phyloP scores from a whole-genome alignment of 177 flowering plant species.

The Tripterygium wilfordii region DNA sequence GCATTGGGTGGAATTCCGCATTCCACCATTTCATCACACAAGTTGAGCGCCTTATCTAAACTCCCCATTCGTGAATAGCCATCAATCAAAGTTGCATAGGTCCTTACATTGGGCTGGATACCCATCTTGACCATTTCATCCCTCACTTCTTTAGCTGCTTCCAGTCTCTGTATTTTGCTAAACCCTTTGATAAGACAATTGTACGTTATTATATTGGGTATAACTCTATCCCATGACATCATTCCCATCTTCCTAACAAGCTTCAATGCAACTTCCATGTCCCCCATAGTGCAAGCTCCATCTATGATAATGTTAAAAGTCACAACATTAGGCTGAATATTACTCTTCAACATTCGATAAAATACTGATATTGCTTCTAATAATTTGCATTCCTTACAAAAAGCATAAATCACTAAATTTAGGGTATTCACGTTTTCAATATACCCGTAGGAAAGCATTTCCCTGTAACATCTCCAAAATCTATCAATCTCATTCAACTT shows the following conservation, averaged over 20 bases:
- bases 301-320: conserved; percentile 45
- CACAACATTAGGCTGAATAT: conserved; percentile 40
- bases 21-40: conserved; percentile 44
- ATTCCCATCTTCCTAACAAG: conserved; percentile 28
- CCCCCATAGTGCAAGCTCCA: conserved; percentile 34
- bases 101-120: conserved; percentile 32
- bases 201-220: conserved; percentile 36
- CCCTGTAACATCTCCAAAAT: conserved; percentile 38
- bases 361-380: conserved; percentile 30
- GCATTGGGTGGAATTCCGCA: conserved; percentile 33
- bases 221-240: conserved; percentile 30
- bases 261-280: conserved; percentile 27
- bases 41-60: conserved; percentile 29
- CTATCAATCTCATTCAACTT: conserved; percentile 23
- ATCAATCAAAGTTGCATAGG: conserved; percentile 43
- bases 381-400: conserved; percentile 35
- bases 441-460: conserved; percentile 36
- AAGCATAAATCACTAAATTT: conserved; percentile 40
- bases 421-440: conserved; percentile 37
- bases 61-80: conserved; percentile 36
- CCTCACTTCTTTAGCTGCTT: conserved; percentile 21
- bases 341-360: conserved; percentile 39
- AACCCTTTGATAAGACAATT: conserved; percentile 46
- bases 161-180: conserved; percentile 36
- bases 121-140: conserved; percentile 30